A percentile compares a stretch with the other conserved stretches of the same genome.
Conservation (phyloP, 495 filamentous ascomycete species). For the Penicilliopsis zonata region DNA sequence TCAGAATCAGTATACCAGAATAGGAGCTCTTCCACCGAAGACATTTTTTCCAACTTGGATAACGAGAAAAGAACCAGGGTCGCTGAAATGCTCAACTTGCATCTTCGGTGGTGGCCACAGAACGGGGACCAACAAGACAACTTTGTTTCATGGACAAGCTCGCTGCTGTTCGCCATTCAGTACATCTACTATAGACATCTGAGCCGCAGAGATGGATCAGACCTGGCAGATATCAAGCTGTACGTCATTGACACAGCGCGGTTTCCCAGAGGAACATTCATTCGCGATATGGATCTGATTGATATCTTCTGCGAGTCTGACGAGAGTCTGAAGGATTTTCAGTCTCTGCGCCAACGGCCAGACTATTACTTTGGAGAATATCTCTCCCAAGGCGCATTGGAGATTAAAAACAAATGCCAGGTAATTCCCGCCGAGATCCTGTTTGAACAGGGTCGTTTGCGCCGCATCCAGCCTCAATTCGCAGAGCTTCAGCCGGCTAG, state of each 20-base stretch:
- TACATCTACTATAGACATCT: slow-evolving; percentile 16
- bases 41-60: slow-evolving; percentile 8
- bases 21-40: slow-evolving; percentile 1
- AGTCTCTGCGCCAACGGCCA: slow-evolving; percentile 1
- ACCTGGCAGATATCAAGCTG: slow-evolving; percentile 13
- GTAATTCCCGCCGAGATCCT: slow-evolving; percentile 3
- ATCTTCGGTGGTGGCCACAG: slow-evolving; percentile 15
- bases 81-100: slow-evolving; percentile 11
- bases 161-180: slow-evolving; percentile 21
- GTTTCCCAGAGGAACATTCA: slow-evolving; percentile 16
- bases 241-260: slow-evolving; percentile 16
- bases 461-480: neutral
- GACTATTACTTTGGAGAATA: slow-evolving; percentile 23
- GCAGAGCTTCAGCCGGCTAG: neutral
- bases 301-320: slow-evolving; percentile 8
- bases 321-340: slow-evolving; percentile 5
- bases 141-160: slow-evolving; percentile 27
- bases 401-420: slow-evolving; percentile 11
- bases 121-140: slow-evolving; percentile 9
- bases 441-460: neutral
- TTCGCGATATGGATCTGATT: slow-evolving; percentile 18
- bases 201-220: slow-evolving; percentile 2
- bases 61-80: slow-evolving; percentile 5
- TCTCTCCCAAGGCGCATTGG: slow-evolving; percentile 21
- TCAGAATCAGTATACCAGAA: slow-evolving; percentile 4